Base-by-base conservation (phyloP, 495 filamentous ascomycete species). In the Apiosordaria backusii region DNA sequence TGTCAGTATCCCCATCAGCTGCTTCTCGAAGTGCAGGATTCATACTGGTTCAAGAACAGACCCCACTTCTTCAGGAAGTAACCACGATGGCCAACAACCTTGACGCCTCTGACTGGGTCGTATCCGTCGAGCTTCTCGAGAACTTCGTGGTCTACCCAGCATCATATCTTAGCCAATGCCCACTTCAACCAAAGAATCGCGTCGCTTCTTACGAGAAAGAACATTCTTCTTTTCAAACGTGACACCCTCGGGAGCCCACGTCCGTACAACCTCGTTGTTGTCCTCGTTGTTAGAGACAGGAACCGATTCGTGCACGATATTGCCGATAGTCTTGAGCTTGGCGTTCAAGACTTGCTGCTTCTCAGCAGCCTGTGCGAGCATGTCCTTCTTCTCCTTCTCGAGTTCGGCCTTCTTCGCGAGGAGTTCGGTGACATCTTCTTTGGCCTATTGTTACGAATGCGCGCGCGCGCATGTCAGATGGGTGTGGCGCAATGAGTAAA, bases 211-310 rank as follows among this genome's bases (percentile, higher is more conserved):
- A 76, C 74, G 74, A 61, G 74, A 76, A 23, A 70, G 67, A 64
- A 70, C 67, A 57, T 76, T 61, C 40, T 70, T 69, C 78, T 92
- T 92, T 71, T 91, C 86, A 62, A 90, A 82, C 5, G 74, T 81
- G 54, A 88, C 83, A 35, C 89, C 88, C 67, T 89, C 85, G 2
- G 94, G 93, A 4, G 86, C 84, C 93, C 93, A 99, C 7, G 81
- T 87, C 66, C 87, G 86, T 62, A 90, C 82, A 2, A 94, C 68
- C 55, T 79, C 77, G 75, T 99, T 99, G 80, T 96, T 83, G 75
- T 96, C 93, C 89, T 99, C 95, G 74, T 92, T 91, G 73, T 95
- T 85, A 78, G 88, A 92, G 60, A 97, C 77, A n/a, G 93, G 95
- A 15, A 98, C 95, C 1, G 88, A 89, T 23, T 92, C 88, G 78